Evolutionary conservation across 148 eudicot genomes (phyloP).

Genomic region (Vaccinium darrowii): DNA sequence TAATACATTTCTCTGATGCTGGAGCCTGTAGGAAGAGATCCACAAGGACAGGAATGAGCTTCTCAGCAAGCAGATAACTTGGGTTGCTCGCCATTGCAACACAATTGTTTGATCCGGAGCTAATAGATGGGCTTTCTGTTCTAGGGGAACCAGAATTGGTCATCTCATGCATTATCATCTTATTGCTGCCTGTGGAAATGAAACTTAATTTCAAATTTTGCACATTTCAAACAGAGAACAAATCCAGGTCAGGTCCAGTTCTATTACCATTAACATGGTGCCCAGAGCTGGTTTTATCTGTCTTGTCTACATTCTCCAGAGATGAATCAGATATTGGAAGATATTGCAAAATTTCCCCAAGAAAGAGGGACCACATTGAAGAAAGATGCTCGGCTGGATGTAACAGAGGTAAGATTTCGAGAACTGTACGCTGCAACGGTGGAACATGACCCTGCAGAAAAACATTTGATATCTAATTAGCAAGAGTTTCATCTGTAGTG

Average conservation of each 20-base stretch:
- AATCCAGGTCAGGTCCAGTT: slow-evolving; percentile 3
- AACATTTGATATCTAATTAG: slow-evolving; percentile 8
- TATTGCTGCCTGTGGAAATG: slow-evolving; percentile 34
- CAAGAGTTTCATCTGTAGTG: background rate
- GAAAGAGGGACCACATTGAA: slow-evolving; percentile 76
- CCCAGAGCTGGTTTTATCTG: slow-evolving; percentile 27
- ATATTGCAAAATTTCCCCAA: slow-evolving; percentile 56
- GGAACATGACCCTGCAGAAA: slow-evolving; percentile 76
- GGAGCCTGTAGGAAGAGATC: slow-evolving; percentile 81
- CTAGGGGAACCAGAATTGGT: slow-evolving; percentile 34
- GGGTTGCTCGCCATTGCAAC: slow-evolving; percentile 28
- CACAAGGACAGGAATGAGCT: slow-evolving; percentile 71
- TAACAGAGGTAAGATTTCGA: slow-evolving; percentile 74
- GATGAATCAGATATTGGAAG: slow-evolving; percentile 60
- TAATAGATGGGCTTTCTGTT: slow-evolving; percentile 27
- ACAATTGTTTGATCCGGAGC: slow-evolving; percentile 21
- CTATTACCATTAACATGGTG: slow-evolving; percentile 39
- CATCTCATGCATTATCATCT: slow-evolving; percentile 27
- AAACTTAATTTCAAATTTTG: background rate
- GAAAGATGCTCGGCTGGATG: slow-evolving; percentile 79
- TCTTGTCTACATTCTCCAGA: slow-evolving; percentile 36
- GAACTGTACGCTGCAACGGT: slow-evolving; percentile 77
- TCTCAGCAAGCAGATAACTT: slow-evolving; percentile 70
- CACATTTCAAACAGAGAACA: slow-evolving; percentile 14
- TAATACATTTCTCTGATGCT: slow-evolving; percentile 50